Evolutionary conservation across 1,139 yeast genomes (phyloP), one percentile per base, ranked within the genome.

Genomic region (Protomyces macrosporus): DNA sequence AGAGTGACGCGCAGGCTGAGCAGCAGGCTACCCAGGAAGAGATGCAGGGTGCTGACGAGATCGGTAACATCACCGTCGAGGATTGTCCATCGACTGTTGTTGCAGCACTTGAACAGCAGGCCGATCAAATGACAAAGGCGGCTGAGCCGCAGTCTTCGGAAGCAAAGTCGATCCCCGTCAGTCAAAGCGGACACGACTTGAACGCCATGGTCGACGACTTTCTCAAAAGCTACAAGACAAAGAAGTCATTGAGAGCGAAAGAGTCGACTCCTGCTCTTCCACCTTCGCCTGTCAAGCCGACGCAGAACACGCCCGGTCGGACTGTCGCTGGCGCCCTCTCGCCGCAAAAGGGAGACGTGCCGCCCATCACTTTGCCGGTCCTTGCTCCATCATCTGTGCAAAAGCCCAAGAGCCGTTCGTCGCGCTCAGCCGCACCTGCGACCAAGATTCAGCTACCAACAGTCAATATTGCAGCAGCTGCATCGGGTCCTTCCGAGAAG

Each of bases 151-250:
- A 14, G n/a, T 45, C 50, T 7, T 14, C 50, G 16, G 53, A 10
- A n/a, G 37, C 36, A 6, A 12, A 12, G 14, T n/a, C 12, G 30
- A 3, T 4, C 14, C n/a, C 14, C 35, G 16, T n/a, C 34, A 39
- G 9, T 30, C 54, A 14, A 14, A 51, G 33, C 33, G 56, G 53
- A 6, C 14, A 39, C 37, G 57, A 53, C 16, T 32, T 58, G 33
- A 16, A 52, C 32, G 55, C 9, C n/a, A 36, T 52, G 55, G 51
- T 58, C 39, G 14, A 39, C 2, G 56, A 58, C 14, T 58, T 58
- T 12, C 50, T 58, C 39, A 58, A 35, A n/a, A 53, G 53, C 16
- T 58, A 56, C 56, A 56, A 58, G 23, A 51, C 62, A 14, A 58
- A 58, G 30, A 58, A 58, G 45, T 58, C 62, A 10, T 40, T 32